phyloP scores from a whole-genome alignment of 2,329 filamentous ascomycete species.

The Leptodontidium sp. region DNA sequence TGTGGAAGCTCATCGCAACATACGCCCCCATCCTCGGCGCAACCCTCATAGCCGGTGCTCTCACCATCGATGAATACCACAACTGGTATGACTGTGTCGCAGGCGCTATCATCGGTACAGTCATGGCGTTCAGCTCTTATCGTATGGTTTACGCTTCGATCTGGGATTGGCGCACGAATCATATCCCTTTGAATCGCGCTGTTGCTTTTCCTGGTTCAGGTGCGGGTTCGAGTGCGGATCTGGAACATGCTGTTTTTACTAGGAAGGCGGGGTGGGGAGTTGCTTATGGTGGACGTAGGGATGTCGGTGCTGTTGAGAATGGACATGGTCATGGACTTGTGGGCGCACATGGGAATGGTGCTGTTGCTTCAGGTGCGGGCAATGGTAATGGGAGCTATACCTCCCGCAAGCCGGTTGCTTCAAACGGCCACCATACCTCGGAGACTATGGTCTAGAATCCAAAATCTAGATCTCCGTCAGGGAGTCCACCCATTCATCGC shows the following conservation, averaged over 20 bases:
- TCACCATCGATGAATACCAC: slow-evolving; percentile 78
- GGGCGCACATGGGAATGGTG: slow-evolving; percentile 4
- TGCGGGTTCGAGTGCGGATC: slow-evolving; percentile 49
- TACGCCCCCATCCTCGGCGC: slow-evolving; percentile 74
- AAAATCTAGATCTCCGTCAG: background rate
- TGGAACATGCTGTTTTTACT: slow-evolving; percentile 65
- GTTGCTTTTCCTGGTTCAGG: slow-evolving; percentile 58
- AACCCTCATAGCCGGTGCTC: slow-evolving; percentile 70
- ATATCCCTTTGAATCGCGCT: slow-evolving; percentile 69
- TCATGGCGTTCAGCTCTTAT: slow-evolving; percentile 71
- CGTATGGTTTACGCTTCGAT: slow-evolving; percentile 72
- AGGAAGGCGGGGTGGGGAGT: slow-evolving; percentile 68
- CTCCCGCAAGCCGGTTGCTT: slow-evolving; percentile 7
- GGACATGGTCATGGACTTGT: slow-evolving; percentile 5
- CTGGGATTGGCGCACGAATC: slow-evolving; percentile 74
- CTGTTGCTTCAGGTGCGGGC: background rate
- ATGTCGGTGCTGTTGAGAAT: slow-evolving; percentile 3
- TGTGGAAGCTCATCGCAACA: slow-evolving; percentile 75
- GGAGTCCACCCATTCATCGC: background rate
- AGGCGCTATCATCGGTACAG: slow-evolving; percentile 69
- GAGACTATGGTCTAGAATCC: slow-evolving; percentile 7
- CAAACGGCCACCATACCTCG: background rate
- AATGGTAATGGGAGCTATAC: slow-evolving; percentile 16
- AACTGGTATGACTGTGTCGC: slow-evolving; percentile 79
- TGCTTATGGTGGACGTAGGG: slow-evolving; percentile 18